A percentile compares a stretch with the other conserved stretches of the same genome.
phyloP scores from a whole-genome alignment of 805 yeast genomes.

The Cyberlindnera lachancei region DNA sequence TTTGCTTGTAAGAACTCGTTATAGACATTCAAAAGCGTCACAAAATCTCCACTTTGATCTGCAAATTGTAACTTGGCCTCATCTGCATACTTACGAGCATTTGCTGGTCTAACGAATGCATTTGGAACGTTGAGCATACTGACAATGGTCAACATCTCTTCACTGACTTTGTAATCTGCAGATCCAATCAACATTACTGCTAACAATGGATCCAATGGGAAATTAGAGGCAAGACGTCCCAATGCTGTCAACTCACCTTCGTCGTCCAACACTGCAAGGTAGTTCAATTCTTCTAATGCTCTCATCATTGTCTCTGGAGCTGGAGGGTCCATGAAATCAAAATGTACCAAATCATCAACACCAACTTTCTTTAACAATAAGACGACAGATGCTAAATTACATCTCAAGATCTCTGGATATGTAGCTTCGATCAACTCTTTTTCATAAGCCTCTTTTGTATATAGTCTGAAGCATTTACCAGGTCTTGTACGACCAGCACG shows the following conservation, averaged over 20 bases:
- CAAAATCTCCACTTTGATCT: slow-evolving; percentile 92
- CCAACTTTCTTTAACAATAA: slow-evolving; percentile 91
- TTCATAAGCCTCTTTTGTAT: slow-evolving; percentile 94
- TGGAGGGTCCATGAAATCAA: slow-evolving; percentile 98
- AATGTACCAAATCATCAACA: slow-evolving; percentile 91
- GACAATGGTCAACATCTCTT: slow-evolving; percentile 81
- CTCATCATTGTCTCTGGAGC: slow-evolving; percentile 99
- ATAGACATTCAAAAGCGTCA: slow-evolving; percentile 82
- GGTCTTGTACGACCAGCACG: slow-evolving; percentile 99
- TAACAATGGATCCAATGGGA: slow-evolving; percentile 92
- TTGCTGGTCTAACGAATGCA: slow-evolving; percentile 89
- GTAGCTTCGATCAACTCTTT: slow-evolving; percentile 92
- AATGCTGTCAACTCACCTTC: slow-evolving; percentile 85
- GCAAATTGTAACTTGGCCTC: slow-evolving; percentile 83
- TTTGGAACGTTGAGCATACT: slow-evolving; percentile 90
- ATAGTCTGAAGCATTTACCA: slow-evolving; percentile 93
- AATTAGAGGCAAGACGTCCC: slow-evolving; percentile 85
- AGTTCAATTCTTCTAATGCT: slow-evolving; percentile 91
- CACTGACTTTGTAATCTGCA: slow-evolving; percentile 77
- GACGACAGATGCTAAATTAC: slow-evolving; percentile 87
- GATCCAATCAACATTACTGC: slow-evolving; percentile 91
- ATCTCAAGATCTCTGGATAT: slow-evolving; percentile 90
- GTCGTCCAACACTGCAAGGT: slow-evolving; percentile 82
- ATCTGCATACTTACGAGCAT: slow-evolving; percentile 83
- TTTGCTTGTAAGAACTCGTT: slow-evolving; percentile 76